These are phyloP conservation scores for Termitomyces sp. DNA, from an alignment of 768 basidiomycete species.

Conservation along the genomic window DNA sequence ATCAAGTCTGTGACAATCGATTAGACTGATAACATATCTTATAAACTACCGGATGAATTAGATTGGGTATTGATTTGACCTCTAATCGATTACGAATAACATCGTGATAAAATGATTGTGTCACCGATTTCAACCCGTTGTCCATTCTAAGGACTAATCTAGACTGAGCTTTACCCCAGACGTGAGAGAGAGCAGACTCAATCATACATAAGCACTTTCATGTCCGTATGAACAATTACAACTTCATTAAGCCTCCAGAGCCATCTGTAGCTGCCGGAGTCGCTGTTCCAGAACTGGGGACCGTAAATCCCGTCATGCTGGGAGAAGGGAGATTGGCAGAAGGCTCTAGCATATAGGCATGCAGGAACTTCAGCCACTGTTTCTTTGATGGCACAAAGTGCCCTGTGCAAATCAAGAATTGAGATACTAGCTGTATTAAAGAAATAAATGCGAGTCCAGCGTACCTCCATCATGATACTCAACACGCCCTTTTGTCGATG, in stretches of 20 bases:
- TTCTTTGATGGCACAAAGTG: conserved; percentile 81
- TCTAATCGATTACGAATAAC: neutral
- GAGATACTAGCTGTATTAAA: neutral
- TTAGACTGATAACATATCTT: neutral
- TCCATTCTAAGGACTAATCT: neutral
- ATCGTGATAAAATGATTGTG: neutral
- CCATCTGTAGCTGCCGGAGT: conserved; percentile 32
- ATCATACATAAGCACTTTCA: too few species aligned
- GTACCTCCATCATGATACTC: conserved; percentile 78
- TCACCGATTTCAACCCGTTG: neutral
- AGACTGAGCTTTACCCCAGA: neutral
- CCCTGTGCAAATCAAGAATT: conserved; percentile 32
- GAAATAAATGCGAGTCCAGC: conserved; percentile 16
- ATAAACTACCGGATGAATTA: neutral
- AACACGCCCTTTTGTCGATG: conserved; percentile 53
- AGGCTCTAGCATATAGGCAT: conserved; percentile 56
- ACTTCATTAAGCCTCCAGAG: conserved; percentile 18
- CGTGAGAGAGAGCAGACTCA: neutral
- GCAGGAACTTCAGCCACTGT: conserved; percentile 71
- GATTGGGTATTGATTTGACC: neutral
- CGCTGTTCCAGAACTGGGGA: conserved; percentile 38
- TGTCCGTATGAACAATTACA: neutral
- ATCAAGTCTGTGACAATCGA: neutral
- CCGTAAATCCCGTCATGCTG: conserved; percentile 20
- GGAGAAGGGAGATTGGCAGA: conserved; percentile 42